phyloP scores from a whole-genome alignment of 164 flowering plant species.

The Malania oleifera region DNA sequence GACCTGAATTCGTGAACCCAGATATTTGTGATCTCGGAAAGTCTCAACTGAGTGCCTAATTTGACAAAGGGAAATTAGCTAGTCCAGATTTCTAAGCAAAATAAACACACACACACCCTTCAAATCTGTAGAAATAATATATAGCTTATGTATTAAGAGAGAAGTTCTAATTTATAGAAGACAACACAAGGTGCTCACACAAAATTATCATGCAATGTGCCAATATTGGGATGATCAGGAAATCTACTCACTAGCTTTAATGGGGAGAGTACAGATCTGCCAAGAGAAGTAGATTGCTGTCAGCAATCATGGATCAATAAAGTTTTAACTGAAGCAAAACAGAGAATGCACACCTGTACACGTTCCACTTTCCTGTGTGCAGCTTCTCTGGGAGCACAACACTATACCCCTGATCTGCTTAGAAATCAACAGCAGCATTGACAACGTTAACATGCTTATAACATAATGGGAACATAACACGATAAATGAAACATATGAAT shows the following conservation, averaged over 20 bases:
- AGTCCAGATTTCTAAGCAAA: neutral
- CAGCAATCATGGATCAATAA: neutral
- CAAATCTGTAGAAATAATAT: too few species aligned
- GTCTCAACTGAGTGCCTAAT: neutral
- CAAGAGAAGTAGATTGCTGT: constrained; percentile 1
- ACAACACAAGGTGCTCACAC: constrained; percentile 30
- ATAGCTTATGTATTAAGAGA: too few species aligned
- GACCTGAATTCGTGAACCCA: neutral
- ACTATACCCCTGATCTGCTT: constrained; percentile 83
- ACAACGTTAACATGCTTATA: neutral
- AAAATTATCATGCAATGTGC: constrained; percentile 59
- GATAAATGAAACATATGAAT: neutral
- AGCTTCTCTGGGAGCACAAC: constrained; percentile 94
- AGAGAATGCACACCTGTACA: constrained; percentile 53
- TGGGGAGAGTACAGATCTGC: constrained; percentile 48
- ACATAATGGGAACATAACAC: neutral
- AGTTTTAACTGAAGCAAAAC: neutral
- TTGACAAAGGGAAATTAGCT: neutral
- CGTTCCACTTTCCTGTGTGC: constrained; percentile 93
- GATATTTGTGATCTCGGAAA: constrained; percentile 3
- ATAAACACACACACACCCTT: neutral
- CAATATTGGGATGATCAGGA: constrained; percentile 48
- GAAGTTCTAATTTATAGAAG: neutral
- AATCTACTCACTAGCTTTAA: constrained; percentile 42
- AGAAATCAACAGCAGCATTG: constrained; percentile 11